phyloP scores from a whole-genome alignment of 495 filamentous ascomycete species.

The Aspergillus heteromorphus region DNA sequence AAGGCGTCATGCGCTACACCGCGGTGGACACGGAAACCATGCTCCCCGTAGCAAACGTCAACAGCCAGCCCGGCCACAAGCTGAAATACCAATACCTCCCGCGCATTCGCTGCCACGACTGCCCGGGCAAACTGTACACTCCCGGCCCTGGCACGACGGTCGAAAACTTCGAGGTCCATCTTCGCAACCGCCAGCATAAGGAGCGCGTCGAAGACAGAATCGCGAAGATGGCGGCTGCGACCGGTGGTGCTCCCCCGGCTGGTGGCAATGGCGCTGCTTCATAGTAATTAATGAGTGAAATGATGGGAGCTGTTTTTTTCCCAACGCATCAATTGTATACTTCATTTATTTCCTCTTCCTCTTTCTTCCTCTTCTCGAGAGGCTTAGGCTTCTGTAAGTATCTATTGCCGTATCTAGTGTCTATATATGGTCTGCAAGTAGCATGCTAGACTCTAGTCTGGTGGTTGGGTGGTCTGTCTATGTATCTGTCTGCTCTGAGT shows the following conservation, averaged over 20 bases:
- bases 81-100: conserved; percentile 74
- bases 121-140: conserved; percentile 89
- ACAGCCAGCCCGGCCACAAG: conserved; percentile 40
- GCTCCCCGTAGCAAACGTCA: conserved; percentile 43
- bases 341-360: conserved; percentile 1
- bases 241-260: conserved; percentile 3
- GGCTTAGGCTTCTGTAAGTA: too few relatives aligned
- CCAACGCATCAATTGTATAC: conserved; percentile 10
- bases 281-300: conserved; percentile 12
- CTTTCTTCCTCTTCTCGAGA: not conserved
- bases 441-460: too few relatives aligned
- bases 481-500: too few relatives aligned
- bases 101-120: conserved; percentile 83
- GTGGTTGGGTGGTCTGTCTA: too few relatives aligned
- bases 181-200: conserved; percentile 75
- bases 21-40: conserved; percentile 65
- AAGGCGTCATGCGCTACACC: conserved; percentile 81
- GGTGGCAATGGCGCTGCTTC: conserved; percentile 11
- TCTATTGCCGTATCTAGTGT: too few relatives aligned
- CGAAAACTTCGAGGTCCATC: conserved; percentile 84
- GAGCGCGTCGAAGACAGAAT: conserved; percentile 62
- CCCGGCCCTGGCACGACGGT: conserved; percentile 77
- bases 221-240: conserved; percentile 8
- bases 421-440: too few relatives aligned
- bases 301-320: conserved; percentile 4